These are phyloP conservation scores for Trichoderma erinaceum DNA, from an alignment of 495 filamentous ascomycete species.

Conservation along the genomic window DNA sequence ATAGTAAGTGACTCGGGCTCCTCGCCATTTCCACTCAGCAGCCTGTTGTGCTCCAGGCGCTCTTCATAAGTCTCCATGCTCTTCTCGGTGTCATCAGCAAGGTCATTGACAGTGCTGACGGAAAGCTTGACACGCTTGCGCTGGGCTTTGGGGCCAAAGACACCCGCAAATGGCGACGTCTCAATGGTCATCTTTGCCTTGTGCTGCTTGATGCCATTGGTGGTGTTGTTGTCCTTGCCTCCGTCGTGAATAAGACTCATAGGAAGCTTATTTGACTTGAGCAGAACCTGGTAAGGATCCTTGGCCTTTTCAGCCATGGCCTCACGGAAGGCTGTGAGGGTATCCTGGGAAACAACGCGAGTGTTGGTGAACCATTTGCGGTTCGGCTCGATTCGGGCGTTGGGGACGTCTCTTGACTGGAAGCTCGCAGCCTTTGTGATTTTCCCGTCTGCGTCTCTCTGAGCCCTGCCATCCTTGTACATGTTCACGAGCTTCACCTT, in stretches of 20 bases:
- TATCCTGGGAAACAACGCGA: constrained; percentile 56
- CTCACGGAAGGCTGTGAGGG: constrained; percentile 68
- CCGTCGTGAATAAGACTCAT: constrained; percentile 35
- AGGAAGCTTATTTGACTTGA: constrained; percentile 80
- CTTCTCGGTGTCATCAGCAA: constrained; percentile 70
- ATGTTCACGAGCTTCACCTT: constrained; percentile 81
- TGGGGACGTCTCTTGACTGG: constrained; percentile 67
- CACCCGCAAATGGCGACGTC: constrained; percentile 74
- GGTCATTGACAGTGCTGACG: constrained; percentile 70
- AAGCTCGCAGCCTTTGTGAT: constrained; percentile 76
- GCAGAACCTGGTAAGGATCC: constrained; percentile 85
- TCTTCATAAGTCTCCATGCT: constrained; percentile 75
- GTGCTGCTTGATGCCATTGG: constrained; percentile 82
- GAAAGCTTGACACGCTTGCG: constrained; percentile 84
- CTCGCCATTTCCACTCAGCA: constrained; percentile 61
- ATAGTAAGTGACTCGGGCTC: constrained; percentile 47
- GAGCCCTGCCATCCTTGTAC: constrained; percentile 70
- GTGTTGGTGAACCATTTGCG: constrained; percentile 65
- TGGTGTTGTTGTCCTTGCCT: constrained; percentile 38
- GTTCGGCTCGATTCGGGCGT: constrained; percentile 86
- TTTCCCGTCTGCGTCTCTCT: constrained; percentile 61
- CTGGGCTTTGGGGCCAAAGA: constrained; percentile 90
- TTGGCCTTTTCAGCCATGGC: constrained; percentile 84
- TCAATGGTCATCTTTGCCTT: constrained; percentile 91
- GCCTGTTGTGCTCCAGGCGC: constrained; percentile 62